Base-by-base conservation (phyloP, 2,329 filamentous ascomycete species). In the Leptographium procerum region DNA sequence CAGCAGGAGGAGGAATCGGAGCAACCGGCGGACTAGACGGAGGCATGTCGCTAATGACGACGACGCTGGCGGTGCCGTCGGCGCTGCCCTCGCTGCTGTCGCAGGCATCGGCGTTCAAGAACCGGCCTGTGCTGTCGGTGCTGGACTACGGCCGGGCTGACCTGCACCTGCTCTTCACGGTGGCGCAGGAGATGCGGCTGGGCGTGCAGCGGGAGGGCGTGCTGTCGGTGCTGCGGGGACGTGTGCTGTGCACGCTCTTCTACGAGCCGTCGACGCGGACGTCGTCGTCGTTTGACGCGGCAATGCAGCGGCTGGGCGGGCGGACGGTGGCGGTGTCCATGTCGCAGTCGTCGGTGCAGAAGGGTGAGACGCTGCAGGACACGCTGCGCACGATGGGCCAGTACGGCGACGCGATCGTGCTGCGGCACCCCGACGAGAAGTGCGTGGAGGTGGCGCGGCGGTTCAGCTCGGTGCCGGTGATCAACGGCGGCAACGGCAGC, bases 181-280 rank as follows among this genome's bases (percentile, higher is more conserved):
- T 99, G 55, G 94, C 94, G 1, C 90, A 96, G 71, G 94, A 99
- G 75, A 97, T 99, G 91, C 88, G 92, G 33, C 82, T 96, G 22
- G 91, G 91, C 57, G 94, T 96, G 33, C 89, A 97, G 75, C 87
- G 91, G 55, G 87, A 95, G 67, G 94, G 94, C 60, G 88, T 94
- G 33, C 79, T 99, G 55, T 87, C 94, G 67, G 80, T 95, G 59
- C 83, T 99, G 61, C 89, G 88, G 66, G 91, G 91, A 31, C 85
- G 88, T 52, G 83, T 99, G 14, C 81, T 99, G 43, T 90, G 87
- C 74, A 94, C 89, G 2, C 84, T 99, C 76, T 99, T 99, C 81
- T 99, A 91, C 73, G 94, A 99, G 78, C 94, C 94, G 2, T 97
- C 92, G 0, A 99, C 94, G 3, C 84, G 94, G 57, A 99, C 94